phyloP scores from a whole-genome alignment of 176 grass and related monocot species.

The Rhynchospora breviuscula region DNA sequence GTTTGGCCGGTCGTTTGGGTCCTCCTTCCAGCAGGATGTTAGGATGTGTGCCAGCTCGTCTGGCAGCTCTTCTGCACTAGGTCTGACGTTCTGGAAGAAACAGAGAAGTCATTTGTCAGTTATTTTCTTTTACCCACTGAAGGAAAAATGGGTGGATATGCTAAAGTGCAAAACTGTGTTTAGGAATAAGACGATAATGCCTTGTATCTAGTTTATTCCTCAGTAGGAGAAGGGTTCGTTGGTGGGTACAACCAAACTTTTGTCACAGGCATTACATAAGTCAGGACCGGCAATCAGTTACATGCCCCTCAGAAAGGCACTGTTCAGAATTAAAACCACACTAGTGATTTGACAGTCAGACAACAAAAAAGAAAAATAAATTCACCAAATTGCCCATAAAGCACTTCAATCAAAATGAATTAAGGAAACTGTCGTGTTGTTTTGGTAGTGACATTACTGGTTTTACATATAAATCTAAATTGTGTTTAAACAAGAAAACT shows the following conservation, averaged over 20 bases:
- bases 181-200: conserved; percentile 15
- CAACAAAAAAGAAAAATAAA: background rate
- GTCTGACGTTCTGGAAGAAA: conserved; percentile 67
- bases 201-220: background rate
- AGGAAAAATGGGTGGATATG: background rate
- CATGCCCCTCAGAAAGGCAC: background rate
- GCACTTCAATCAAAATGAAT: background rate
- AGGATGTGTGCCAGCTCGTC: conserved; percentile 61
- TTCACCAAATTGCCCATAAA: background rate
- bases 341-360: background rate
- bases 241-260: background rate
- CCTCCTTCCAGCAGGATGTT: conserved; percentile 95
- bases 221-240: background rate
- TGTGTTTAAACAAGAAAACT: background rate
- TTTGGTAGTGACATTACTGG: background rate
- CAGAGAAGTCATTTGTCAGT: conserved; percentile 5
- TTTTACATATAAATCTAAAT: background rate
- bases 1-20: conserved; percentile 77
- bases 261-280: background rate
- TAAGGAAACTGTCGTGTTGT: background rate
- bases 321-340: background rate
- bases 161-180: background rate
- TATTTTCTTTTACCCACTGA: background rate
- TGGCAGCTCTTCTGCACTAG: conserved; percentile 82
- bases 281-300: background rate